phyloP scores from a whole-genome alignment of 768 basidiomycete species.

The Mrakia blollopis region DNA sequence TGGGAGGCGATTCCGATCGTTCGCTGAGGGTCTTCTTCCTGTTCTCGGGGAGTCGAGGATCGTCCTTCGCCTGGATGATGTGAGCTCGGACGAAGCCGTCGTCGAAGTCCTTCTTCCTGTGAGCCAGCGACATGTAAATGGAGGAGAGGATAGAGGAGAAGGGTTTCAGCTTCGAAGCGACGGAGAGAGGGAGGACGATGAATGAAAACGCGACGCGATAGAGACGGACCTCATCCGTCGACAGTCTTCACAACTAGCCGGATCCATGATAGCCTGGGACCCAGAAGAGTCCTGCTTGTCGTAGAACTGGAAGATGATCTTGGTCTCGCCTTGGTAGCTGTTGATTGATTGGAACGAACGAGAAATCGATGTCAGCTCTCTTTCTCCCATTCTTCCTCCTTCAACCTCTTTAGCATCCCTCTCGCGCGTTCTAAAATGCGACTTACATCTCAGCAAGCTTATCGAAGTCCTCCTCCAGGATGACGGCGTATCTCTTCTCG shows the following conservation, averaged over 20 bases:
- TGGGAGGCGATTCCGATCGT: not conserved
- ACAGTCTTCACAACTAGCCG: not conserved
- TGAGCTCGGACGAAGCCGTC: slow-evolving; percentile 2
- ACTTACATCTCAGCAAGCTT: not conserved
- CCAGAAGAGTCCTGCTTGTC: not conserved
- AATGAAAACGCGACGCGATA: not conserved
- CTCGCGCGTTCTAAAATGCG: not conserved
- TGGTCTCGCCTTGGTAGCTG: not conserved
- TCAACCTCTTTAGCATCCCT: not conserved
- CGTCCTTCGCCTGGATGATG: not conserved
- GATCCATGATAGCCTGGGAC: not conserved
- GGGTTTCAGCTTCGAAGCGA: not conserved
- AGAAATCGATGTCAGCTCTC: not conserved
- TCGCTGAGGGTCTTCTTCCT: not conserved
- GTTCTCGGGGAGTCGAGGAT: not conserved
- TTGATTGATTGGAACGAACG: too few species aligned
- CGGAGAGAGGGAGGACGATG: not conserved
- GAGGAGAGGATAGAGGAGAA: not conserved
- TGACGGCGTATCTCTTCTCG: not conserved
- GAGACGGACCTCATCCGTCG: not conserved
- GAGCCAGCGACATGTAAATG: not conserved
- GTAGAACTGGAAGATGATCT: not conserved
- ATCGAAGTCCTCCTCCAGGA: not conserved
- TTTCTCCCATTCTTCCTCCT: too few species aligned
- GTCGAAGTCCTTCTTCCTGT: not conserved